Evolutionary conservation across 257 asterid genomes (phyloP), one percentile per base, ranked within the genome.

Genomic region (Asclepias syriaca): DNA sequence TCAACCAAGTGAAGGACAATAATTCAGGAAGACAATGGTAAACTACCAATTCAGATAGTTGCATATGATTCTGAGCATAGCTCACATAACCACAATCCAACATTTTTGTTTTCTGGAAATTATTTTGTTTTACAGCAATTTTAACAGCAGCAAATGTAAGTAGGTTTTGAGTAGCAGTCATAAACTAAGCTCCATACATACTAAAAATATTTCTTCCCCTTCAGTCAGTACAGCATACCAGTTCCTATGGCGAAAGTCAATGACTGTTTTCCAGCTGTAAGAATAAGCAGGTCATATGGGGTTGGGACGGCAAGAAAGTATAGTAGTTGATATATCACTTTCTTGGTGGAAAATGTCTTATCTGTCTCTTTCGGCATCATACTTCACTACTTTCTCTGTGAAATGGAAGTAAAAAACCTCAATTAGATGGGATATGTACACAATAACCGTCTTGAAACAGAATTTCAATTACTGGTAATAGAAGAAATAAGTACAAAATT

Each of bases 251-350:
- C 53, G 49, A 19, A 45, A 27, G 6, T 74, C 40, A 43, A 67
- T 74, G 74, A 48, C 57, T 51, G 39, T 34, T 34, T 69, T 69
- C 81, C 71, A 81, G 78, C 78, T 71, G 79, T 74, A 79, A 34
- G 70, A 69, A 63, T 51, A 65, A 74, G 74, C 59, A 48, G 60
- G 63, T 77, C 80, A 72, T 74, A 76, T 71, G 79, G 71, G 73
- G 74, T 55, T 64, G 76, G 70, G 68, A 71, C 67, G 70, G 80
- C 69, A 72, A 59, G 67, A 56, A 74, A 75, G 70, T 54, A 32
- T 55, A 66, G 81, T 77, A 65, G 84, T 73, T 65, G 80, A 71
- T 40, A 60, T 63, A 34, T 71, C 80, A 69, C 80, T 73, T 64
- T 83, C 85, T 70, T 63, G 69, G 71, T 29, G 65, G 72, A 75